Conservation (phyloP, 1,284 basidiomycete genomes). For the Cryptococcus sp. region DNA sequence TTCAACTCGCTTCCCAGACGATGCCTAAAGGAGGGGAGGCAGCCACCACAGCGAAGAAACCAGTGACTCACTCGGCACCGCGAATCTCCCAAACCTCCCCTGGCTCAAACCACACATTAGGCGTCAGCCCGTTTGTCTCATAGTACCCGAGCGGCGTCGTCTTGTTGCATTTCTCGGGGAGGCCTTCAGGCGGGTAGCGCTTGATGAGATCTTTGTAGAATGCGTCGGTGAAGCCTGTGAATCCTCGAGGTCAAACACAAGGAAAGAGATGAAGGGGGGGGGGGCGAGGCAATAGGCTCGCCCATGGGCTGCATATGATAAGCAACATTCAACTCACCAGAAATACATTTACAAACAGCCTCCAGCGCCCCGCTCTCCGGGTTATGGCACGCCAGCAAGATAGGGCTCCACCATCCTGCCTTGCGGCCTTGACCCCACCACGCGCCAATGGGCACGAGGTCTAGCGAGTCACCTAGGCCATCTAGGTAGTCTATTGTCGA, state of each 20-base stretch:
- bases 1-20: too few species aligned
- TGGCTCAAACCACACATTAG: constrained; percentile 81
- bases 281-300: too few species aligned
- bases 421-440: constrained; percentile 94
- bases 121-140: constrained; percentile 69
- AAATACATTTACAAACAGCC: constrained; percentile 75
- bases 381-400: constrained; percentile 79
- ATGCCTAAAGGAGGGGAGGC: too few species aligned
- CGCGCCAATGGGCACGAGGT: constrained; percentile 70
- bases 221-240: constrained; percentile 75
- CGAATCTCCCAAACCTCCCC: constrained; percentile 87
- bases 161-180: constrained; percentile 62
- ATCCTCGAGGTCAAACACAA: constrained; percentile 10
- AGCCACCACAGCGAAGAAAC: too few species aligned
- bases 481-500: constrained; percentile 43
- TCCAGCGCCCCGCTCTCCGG: constrained; percentile 64
- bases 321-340: constrained; percentile 20
- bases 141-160: constrained; percentile 60
- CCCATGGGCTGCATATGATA: neutral
- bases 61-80: constrained; percentile 68
- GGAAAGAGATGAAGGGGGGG: neutral
- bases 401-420: constrained; percentile 87
- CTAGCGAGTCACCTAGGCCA: constrained; percentile 55
- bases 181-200: constrained; percentile 59
- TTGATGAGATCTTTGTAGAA: constrained; percentile 75